Conservation (phyloP, 1,284 basidiomycete species). For the Sporisorium graminicola region DNA sequence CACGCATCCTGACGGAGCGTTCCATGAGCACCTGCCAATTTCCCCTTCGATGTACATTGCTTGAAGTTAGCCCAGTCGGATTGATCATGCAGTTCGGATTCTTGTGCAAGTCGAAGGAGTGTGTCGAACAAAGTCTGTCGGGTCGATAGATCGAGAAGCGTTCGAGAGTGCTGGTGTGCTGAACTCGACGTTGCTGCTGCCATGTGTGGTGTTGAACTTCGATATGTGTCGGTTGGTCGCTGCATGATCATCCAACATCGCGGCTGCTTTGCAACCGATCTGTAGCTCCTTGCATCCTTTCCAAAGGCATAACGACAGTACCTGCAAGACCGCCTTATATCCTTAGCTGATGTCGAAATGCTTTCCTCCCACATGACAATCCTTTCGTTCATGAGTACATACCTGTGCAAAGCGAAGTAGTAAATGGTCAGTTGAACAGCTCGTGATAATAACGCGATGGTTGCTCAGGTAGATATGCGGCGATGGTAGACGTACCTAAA, state of each 20-base stretch:
- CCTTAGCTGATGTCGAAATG: slow-evolving; percentile 30
- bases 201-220: slow-evolving; percentile 16
- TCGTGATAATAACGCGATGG: not conserved
- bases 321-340: slow-evolving; percentile 19
- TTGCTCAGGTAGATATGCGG: not conserved
- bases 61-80: not conserved
- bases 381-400: slow-evolving; percentile 26
- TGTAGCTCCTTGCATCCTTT: not conserved
- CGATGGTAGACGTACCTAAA: slow-evolving; percentile 34
- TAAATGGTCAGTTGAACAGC: slow-evolving; percentile 12
- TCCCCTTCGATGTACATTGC: not conserved
- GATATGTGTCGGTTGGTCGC: slow-evolving; percentile 12
- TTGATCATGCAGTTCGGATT: slow-evolving; percentile 20
- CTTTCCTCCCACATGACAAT: slow-evolving; percentile 15
- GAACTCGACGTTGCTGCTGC: slow-evolving; percentile 7
- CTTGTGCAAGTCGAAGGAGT: not conserved
- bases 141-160: not conserved
- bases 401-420: slow-evolving; percentile 19
- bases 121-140: not conserved
- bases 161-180: not conserved
- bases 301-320: slow-evolving; percentile 14
- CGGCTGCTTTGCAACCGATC: not conserved
- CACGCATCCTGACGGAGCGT: slow-evolving; percentile 41
- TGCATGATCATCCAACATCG: slow-evolving; percentile 41
- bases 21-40: slow-evolving; percentile 27